A percentile compares a stretch with the other conserved stretches of the same genome.
Conservation (phyloP, 2,329 filamentous ascomycete species). For the Triangularia setosa region DNA sequence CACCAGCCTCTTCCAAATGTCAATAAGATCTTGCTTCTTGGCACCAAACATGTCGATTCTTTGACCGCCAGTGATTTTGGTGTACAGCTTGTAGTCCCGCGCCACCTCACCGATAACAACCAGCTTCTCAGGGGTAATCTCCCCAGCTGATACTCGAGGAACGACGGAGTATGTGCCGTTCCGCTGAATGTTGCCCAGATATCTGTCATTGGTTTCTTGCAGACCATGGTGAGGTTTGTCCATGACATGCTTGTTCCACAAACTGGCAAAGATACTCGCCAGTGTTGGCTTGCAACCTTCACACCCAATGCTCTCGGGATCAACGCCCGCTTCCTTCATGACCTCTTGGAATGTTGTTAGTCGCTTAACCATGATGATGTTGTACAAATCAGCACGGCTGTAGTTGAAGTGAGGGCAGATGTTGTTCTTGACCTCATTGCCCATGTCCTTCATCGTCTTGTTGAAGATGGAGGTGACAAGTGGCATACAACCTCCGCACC, state of each 20-base stretch:
- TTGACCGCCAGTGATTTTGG: conserved; percentile 89
- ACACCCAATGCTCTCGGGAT: conserved; percentile 70
- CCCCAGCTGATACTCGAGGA: conserved; percentile 75
- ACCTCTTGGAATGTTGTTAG: conserved; percentile 69
- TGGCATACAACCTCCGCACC: conserved; percentile 86
- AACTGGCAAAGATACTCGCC: conserved; percentile 72
- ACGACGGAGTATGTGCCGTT: conserved; percentile 90
- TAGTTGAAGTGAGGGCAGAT: conserved; percentile 80
- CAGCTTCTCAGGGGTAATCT: conserved; percentile 83
- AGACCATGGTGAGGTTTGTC: conserved; percentile 64
- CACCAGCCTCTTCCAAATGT: conserved; percentile 77
- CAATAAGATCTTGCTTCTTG: conserved; percentile 76
- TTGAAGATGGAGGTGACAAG: conserved; percentile 88
- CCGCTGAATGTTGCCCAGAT: conserved; percentile 83
- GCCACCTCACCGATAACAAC: conserved; percentile 81
- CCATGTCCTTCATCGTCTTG: conserved; percentile 79
- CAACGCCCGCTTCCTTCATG: conserved; percentile 73
- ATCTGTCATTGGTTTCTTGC: conserved; percentile 88
- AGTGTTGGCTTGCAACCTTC: conserved; percentile 83
- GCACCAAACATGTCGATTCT: conserved; percentile 92
- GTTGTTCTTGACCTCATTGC: conserved; percentile 82
- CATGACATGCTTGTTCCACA: conserved; percentile 83
- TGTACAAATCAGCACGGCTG: conserved; percentile 83
- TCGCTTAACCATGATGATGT: conserved; percentile 79
- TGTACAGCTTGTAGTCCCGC: conserved; percentile 79